Evolutionary conservation across 140 eudicot species (phyloP), one percentile per base, ranked within the genome.

Genomic region (Bidens hawaiensis): DNA sequence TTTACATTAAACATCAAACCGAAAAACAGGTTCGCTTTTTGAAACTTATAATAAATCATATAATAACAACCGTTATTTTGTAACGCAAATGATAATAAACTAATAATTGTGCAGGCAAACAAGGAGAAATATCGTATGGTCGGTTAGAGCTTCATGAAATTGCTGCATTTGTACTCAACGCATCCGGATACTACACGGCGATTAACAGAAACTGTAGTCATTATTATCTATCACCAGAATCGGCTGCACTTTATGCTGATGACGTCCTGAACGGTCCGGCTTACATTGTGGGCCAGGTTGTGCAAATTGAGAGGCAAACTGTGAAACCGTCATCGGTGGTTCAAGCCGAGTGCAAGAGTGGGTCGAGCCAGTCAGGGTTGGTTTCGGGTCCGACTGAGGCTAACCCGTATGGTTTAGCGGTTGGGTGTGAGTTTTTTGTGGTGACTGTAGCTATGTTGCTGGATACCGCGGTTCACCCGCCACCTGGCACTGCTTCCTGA

Each of bases 371-470:
- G 43, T 26, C 71, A 18, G 60, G 74, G 30, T 67, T 71, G 70
- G 70, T 42, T 40, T 41, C 69, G 10, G 85, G 84, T 9, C 73
- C 76, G 2, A 24, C 75, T 24, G 48, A 88, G 75, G 69, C 81
- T 14, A 89, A 85, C 77, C 91, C 88, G 1, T 82, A 85, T 40
- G 91, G 85, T 46, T 89, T 89, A 31, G 81, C 85, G 13, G 76
- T 83, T 65, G 97, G 95, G 61, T 85, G 95, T 54, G 97, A 85
- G 74, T 89, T 76, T 68, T 89, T 83, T 58, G 65, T 89, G 74
- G 97, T 89, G 62, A 89, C 95, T 40, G 78, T 85, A 61, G 97
- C 95, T 25, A 89, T 89, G 95, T 80, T 89, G 58, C 95, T 93
- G 14, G 93, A 83, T 42, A 76, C 89, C 61, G 62, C 77, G 59